Base-by-base conservation (phyloP, 352 stramenopile species). In the Phytophthora rubi region DNA sequence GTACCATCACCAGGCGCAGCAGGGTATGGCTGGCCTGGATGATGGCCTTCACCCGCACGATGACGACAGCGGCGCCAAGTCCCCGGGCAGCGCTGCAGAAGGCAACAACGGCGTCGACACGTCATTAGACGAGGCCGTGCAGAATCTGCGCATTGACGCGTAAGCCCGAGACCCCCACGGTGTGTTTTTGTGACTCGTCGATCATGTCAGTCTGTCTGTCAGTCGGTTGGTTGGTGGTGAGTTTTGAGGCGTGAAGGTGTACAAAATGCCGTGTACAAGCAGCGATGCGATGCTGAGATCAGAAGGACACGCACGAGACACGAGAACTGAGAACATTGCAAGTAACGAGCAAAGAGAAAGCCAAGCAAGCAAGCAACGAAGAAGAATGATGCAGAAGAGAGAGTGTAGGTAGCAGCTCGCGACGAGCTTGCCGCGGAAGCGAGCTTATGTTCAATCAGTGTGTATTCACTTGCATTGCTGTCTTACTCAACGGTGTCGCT, bases 121-220 rank as follows among this genome's bases (percentile, higher is more conserved):
- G 76, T 74, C 68, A 77, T 70, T 92, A 56, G 83, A 88, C 59
- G 80, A 88, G 53, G 81, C 83, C 54, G 86, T 93, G 65, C 79
- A 89, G 63, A 85, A 88, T 53, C 68, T 93, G 71, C 83, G 79
- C 73, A 83, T 93, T 68, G 86, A 90, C 49, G 72, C 70, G 60
- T 83, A 79, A 76, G 39, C 13, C 15, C 30, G 39, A 55, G 56
- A 60, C 35, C 23, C 32, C 30, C 39, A 77, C 28, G 71, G 77
- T 59, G 80, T 92, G 63, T 75, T 75, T 70, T 68, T 74, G 72
- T 76, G 63, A 73, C 68, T 76, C 68, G 68, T 80, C 64, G 54
- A 61, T 79, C 63, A 71, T 75, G 69, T 80, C 63, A 73, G 69
- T 76, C 51, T 39, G 66, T 78, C 56, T 63, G 66, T 47, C 39